A percentile compares a stretch with the other conserved stretches of the same genome.
These are phyloP conservation scores for Exophiala lecanii-corni DNA, from an alignment of 2,329 filamentous ascomycete genomes.

Conservation along the genomic window DNA sequence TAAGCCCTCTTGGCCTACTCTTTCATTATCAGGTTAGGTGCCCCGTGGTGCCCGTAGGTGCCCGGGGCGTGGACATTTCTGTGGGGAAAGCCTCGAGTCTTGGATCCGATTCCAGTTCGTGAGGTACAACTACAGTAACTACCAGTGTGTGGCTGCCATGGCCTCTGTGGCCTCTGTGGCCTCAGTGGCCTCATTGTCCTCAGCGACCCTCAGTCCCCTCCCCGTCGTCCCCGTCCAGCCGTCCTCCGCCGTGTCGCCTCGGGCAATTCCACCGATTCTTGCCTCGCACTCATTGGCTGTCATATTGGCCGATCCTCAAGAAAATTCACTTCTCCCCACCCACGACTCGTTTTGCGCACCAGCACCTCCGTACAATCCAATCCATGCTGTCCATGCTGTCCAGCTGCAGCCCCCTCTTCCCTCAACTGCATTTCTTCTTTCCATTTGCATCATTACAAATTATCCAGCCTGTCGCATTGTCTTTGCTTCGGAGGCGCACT, in stretches of 20 bases:
- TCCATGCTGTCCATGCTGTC: constrained; percentile 13
- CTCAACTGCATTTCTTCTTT: constrained; percentile 5
- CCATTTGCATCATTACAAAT: constrained; percentile 14
- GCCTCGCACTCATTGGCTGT: constrained; percentile 21
- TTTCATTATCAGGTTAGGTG: too few relatives aligned
- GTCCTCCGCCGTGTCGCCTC: constrained; percentile 15
- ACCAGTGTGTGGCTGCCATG: too few relatives aligned
- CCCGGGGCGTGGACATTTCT: too few relatives aligned
- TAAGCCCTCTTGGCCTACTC: too few relatives aligned
- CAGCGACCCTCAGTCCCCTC: too few relatives aligned
- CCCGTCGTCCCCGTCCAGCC: constrained; percentile 23
- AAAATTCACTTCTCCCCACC: constrained; percentile 24
- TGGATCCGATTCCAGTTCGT: too few relatives aligned
- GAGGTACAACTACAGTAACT: neutral
- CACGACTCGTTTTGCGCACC: constrained; percentile 14
- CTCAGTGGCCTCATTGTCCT: too few relatives aligned
- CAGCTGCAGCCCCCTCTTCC: neutral
- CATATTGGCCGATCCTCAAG: constrained; percentile 17
- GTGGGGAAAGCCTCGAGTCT: too few relatives aligned
- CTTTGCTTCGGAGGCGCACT: neutral
- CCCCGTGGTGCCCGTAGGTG: too few relatives aligned
- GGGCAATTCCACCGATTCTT: constrained; percentile 18
- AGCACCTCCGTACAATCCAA: constrained; percentile 14
- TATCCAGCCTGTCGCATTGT: neutral
- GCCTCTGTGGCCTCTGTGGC: too few relatives aligned